phyloP scores from a whole-genome alignment of 257 asterid genomes.

The Solanum etuberosum region DNA sequence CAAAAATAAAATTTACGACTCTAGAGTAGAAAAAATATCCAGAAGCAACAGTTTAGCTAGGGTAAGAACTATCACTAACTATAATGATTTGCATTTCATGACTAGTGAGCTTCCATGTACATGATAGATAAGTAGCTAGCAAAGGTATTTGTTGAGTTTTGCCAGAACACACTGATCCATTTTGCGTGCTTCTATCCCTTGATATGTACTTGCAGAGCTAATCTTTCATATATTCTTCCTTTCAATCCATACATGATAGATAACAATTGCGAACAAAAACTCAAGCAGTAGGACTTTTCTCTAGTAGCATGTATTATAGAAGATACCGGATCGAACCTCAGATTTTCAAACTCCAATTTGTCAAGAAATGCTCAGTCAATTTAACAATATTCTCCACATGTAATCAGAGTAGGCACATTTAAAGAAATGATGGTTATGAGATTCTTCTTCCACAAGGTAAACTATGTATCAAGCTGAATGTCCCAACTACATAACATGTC shows the following conservation, averaged over 20 bases:
- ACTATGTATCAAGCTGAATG: not conserved
- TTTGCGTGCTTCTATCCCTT: no score
- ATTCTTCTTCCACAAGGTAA: not conserved
- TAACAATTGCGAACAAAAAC: no score
- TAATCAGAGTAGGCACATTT: not conserved
- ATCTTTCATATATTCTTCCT: no score
- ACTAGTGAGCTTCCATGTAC: not conserved
- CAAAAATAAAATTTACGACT: not conserved
- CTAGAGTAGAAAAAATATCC: not conserved
- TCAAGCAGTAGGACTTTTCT: not conserved
- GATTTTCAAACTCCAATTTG: no score
- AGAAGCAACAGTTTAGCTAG: not conserved
- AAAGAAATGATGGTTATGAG: not conserved
- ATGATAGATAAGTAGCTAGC: not conserved
- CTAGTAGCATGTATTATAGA: not conserved
- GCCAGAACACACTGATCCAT: no score
- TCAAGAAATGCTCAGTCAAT: no score
- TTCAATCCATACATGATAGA: not conserved
- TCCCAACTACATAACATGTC: not conserved
- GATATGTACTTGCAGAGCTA: not conserved
- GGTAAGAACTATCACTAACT: not conserved
- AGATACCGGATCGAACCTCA: not conserved
- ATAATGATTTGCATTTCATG: not conserved
- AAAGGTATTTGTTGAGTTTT: not conserved
- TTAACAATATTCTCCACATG: no score